These are phyloP conservation scores for Suillus lakei DNA, from an alignment of 768 basidiomycete species.

Conservation along the genomic window DNA sequence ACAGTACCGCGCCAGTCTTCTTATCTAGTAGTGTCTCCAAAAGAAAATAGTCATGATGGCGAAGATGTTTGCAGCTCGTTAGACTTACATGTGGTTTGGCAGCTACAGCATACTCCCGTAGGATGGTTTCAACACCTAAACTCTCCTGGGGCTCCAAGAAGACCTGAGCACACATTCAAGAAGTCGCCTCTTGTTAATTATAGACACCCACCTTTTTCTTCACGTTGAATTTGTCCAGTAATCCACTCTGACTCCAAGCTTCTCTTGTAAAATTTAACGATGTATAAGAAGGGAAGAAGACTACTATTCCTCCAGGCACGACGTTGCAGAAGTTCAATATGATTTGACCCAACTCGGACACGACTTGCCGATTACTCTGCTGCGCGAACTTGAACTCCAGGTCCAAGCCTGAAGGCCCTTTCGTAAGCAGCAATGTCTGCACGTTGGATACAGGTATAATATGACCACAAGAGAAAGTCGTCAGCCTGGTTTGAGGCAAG, in stretches of 20 bases:
- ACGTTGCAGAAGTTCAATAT: constrained; percentile 79
- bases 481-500: constrained; percentile 62
- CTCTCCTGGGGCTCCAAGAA: constrained; percentile 87
- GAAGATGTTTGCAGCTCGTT: background rate
- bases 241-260: constrained; percentile 66
- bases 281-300: constrained; percentile 92
- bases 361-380: constrained; percentile 66
- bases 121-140: constrained; percentile 70
- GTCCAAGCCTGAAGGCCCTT: constrained; percentile 73
- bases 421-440: constrained; percentile 71
- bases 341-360: constrained; percentile 83
- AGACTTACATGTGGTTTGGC: constrained; percentile 23
- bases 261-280: constrained; percentile 73
- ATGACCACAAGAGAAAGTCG: constrained; percentile 90
- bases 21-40: constrained; percentile 29
- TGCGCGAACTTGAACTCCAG: constrained; percentile 84
- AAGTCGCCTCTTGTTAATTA: background rate
- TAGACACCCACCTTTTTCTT: constrained; percentile 72
- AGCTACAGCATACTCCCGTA: constrained; percentile 73
- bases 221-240: constrained; percentile 59
- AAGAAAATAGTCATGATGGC: constrained; percentile 22
- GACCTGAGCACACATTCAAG: constrained; percentile 51
- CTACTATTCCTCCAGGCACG: constrained; percentile 87
- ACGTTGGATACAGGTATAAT: constrained; percentile 85
- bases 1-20: constrained; percentile 73